Base-by-base conservation (phyloP, 257 asterid genomes). In the Rehmannia glutinosa region DNA sequence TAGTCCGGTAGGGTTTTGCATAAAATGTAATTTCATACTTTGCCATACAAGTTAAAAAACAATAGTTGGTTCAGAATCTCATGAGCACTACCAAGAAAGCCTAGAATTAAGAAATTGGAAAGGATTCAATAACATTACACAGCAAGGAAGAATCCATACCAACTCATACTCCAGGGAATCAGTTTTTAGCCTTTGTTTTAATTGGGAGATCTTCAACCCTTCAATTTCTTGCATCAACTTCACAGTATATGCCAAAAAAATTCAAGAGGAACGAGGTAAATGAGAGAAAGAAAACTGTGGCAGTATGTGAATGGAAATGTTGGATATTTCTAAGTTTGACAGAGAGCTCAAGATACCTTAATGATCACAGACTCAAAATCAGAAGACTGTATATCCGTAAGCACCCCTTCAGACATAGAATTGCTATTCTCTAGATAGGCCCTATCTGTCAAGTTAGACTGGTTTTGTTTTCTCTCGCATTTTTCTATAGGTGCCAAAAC, bases 151-250 rank as follows among this genome's bases (percentile, higher is more conserved):
- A 60, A 10, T 49, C 19, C 52, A 59, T 82, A 90, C 95, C 84
- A 90, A 69, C 61, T 80, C 85, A n/a, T 73, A 72, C 83, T 87
- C 88, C 66, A 90, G 76, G 53, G 72, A 75, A 73, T 43, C 41
- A 49, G 80, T 76, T 77, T 73, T 79, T 49, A 17, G 59, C 39
- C 62, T 61, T 71, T 85, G 90, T 23, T 73, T 69, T 64, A 53
- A 73, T 53, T 83, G 82, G 28, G 67, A 50, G 46, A 19, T 73
- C 83, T 83, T 85, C 80, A 85, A 59, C 63, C 54, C 73, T 51
- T 66, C 79, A 51, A 83, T 45, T 66, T 83, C 87, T 70, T 21
- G 65, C 32, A 72, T 68, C 58, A 85, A 69, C 95, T 87, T 77
- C 78, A 74, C 57, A 41, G 53, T 47, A 45, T 36, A 38, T 20